These are phyloP conservation scores for Syncephalastrum racemosum DNA, from an alignment of 371 early-diverging fungal genomes.

Conservation along the genomic window DNA sequence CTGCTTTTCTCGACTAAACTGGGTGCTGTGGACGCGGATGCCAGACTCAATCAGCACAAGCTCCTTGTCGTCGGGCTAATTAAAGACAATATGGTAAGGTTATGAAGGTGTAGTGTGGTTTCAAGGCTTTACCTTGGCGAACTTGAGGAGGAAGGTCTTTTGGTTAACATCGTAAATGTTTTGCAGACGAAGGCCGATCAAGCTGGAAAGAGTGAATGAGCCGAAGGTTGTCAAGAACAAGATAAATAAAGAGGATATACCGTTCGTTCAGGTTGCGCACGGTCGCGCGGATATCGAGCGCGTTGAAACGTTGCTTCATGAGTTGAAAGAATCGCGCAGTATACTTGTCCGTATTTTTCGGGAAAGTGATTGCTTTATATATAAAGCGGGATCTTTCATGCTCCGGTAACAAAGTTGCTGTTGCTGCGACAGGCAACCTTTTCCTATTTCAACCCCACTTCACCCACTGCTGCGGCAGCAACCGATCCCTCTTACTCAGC, in stretches of 20 bases:
- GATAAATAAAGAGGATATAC: conserved; percentile 25
- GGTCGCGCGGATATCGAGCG: conserved; percentile 85
- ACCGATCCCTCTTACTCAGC: background rate
- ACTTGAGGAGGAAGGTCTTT: conserved; percentile 92
- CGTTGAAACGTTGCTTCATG: conserved; percentile 84
- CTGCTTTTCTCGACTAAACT: conserved; percentile 84
- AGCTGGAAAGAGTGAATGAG: conserved; percentile 25
- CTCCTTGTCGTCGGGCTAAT: conserved; percentile 82
- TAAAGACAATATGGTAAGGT: background rate
- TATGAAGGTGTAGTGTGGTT: background rate
- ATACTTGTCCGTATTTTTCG: too few species aligned
- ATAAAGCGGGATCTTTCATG: too few species aligned
- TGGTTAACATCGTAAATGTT: conserved; percentile 93
- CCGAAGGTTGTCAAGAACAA: background rate
- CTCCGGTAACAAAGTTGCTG: too few species aligned
- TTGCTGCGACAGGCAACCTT: too few species aligned
- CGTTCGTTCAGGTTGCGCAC: conserved; percentile 70
- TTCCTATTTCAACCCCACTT: too few species aligned
- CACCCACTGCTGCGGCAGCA: too few species aligned
- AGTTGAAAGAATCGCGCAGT: too few species aligned
- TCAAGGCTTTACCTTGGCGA: conserved; percentile 62
- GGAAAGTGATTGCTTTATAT: too few species aligned
- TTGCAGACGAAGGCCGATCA: conserved; percentile 88
- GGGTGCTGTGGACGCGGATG: conserved; percentile 90
- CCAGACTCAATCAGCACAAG: conserved; percentile 93